Evolutionary conservation across 2,329 filamentous ascomycete genomes (phyloP).

Genomic region (Neurospora sp.): DNA sequence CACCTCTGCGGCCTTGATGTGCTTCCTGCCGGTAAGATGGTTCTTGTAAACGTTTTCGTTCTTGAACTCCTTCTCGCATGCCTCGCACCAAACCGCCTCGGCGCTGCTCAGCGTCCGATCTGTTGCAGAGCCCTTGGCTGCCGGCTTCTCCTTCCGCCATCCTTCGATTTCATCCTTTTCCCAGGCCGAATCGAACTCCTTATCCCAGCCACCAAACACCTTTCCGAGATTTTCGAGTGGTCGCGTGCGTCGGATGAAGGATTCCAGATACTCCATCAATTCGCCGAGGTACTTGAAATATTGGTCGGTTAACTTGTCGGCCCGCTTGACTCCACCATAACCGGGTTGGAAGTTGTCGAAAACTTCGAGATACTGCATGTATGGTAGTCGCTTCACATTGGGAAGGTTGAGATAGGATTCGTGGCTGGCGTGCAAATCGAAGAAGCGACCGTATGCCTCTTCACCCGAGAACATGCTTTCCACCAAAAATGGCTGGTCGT

Average conservation of each 20-base stretch:
- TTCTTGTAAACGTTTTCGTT: constrained; percentile 91
- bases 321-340: constrained; percentile 61
- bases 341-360: constrained; percentile 81
- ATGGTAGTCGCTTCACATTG: constrained; percentile 72
- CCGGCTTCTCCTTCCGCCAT: constrained; percentile 54
- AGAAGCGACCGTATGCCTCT: constrained; percentile 84
- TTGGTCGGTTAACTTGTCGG: constrained; percentile 80
- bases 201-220: constrained; percentile 64
- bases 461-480: constrained; percentile 94
- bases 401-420: constrained; percentile 87
- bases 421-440: constrained; percentile 76
- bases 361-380: constrained; percentile 83
- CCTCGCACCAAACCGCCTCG: constrained; percentile 77
- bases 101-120: constrained; percentile 27
- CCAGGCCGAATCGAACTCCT: constrained; percentile 80
- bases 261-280: constrained; percentile 74
- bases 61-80: constrained; percentile 90
- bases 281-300: constrained; percentile 86
- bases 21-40: constrained; percentile 85
- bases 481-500: constrained; percentile 58
- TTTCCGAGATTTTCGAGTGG: constrained; percentile 81
- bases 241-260: constrained; percentile 73
- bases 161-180: constrained; percentile 66
- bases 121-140: constrained; percentile 20
- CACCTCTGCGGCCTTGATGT: constrained; percentile 70